Percentiles rank a stretch among this genome's conserved stretches.
phyloP scores from a whole-genome alignment of 2,329 filamentous ascomycete genomes.

The Monascus ruber region DNA sequence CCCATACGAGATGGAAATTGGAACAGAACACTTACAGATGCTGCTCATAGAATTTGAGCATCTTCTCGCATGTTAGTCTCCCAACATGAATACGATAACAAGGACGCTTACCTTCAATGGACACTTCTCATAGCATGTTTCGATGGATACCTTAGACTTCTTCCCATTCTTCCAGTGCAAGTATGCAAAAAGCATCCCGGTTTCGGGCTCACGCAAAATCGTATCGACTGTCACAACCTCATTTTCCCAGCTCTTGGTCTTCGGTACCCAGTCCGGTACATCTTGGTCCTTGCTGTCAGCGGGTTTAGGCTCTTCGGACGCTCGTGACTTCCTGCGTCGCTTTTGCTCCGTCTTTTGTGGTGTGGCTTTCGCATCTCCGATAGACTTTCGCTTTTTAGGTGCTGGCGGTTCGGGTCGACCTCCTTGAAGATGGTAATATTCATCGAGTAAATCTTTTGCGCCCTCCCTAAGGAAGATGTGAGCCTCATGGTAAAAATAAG shows the following conservation, averaged over 20 bases:
- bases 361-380: slow-evolving; percentile 14
- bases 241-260: slow-evolving; percentile 32
- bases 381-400: slow-evolving; percentile 24
- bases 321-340: slow-evolving; percentile 17
- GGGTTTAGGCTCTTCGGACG: slow-evolving; percentile 6
- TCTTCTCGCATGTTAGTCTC: slow-evolving; percentile 17
- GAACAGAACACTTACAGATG: slow-evolving; percentile 29
- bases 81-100: not conserved
- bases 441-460: slow-evolving; percentile 27
- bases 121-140: slow-evolving; percentile 32
- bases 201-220: slow-evolving; percentile 27
- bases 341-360: slow-evolving; percentile 14
- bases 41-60: slow-evolving; percentile 39
- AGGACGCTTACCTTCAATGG: slow-evolving; percentile 25
- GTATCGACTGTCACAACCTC: slow-evolving; percentile 33
- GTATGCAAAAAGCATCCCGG: slow-evolving; percentile 25
- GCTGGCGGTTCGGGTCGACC: slow-evolving; percentile 26
- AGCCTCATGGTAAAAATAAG: slow-evolving; percentile 4
- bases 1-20: too few relatives aligned
- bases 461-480: slow-evolving; percentile 19
- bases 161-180: slow-evolving; percentile 35
- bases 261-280: slow-evolving; percentile 26
- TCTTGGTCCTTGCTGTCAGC: slow-evolving; percentile 9
- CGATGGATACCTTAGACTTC: slow-evolving; percentile 30
- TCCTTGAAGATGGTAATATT: slow-evolving; percentile 32